These are phyloP conservation scores for Garcia nutans DNA, from an alignment of 345 rosid species.

Conservation along the genomic window DNA sequence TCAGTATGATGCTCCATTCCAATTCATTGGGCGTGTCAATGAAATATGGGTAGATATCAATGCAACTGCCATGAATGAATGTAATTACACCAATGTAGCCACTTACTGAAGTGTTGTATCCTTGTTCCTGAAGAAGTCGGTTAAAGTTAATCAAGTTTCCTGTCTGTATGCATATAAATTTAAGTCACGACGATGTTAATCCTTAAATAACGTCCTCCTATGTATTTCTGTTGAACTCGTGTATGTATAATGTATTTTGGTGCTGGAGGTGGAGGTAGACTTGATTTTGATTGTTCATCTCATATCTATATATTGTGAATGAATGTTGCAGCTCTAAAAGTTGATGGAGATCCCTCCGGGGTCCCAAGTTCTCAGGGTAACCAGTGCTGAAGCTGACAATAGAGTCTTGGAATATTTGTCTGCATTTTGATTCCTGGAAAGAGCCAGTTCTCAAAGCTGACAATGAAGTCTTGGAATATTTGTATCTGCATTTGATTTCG, in stretches of 20 bases:
- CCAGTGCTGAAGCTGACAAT: too few relatives aligned
- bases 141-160: not conserved
- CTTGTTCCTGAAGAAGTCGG: not conserved
- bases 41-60: conserved; percentile 67
- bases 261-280: not conserved
- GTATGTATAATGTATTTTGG: not conserved
- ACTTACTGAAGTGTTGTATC: conserved; percentile 28
- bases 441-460: too few relatives aligned
- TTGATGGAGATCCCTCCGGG: too few relatives aligned
- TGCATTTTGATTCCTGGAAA: too few relatives aligned
- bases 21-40: conserved; percentile 51
- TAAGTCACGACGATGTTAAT: not conserved
- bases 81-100: conserved; percentile 29
- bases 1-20: conserved; percentile 62
- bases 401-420: too few relatives aligned
- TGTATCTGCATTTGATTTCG: too few relatives aligned
- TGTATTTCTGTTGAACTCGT: not conserved
- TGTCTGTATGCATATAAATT: not conserved
- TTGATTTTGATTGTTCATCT: too few relatives aligned
- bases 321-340: too few relatives aligned
- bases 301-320: too few relatives aligned
- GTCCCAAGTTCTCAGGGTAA: too few relatives aligned
- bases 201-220: not conserved
- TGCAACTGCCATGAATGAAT: conserved; percentile 22
- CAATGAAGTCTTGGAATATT: too few relatives aligned